Percentiles rank a stretch among this genome's conserved stretches.
phyloP scores from a whole-genome alignment of 176 grass and related monocot species.

The Raddia guianensis region DNA sequence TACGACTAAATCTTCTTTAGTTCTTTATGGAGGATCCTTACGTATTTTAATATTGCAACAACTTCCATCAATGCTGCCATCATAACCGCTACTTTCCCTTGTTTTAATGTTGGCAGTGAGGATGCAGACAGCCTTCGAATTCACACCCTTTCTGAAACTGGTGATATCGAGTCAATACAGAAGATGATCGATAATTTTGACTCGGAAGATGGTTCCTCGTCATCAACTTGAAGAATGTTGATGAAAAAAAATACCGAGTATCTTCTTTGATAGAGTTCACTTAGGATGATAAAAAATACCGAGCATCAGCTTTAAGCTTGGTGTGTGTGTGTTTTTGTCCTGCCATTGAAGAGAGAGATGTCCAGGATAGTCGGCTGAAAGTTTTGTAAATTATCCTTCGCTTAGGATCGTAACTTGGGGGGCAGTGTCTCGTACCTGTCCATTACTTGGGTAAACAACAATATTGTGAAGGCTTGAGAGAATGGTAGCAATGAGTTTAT shows the following conservation, averaged over 20 bases:
- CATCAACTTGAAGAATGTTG: constrained; percentile 42
- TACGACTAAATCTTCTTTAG: constrained; percentile 42
- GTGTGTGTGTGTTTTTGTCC: constrained; percentile 18
- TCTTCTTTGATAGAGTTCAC: constrained; percentile 11
- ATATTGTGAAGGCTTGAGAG: neutral
- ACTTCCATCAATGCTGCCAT: neutral
- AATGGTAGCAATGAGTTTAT: constrained; percentile 32
- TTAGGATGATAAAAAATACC: constrained; percentile 28
- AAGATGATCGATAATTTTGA: constrained; percentile 78
- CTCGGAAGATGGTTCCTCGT: constrained; percentile 23
- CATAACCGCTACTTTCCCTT: neutral
- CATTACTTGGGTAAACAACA: constrained; percentile 25
- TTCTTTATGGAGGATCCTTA: constrained; percentile 7
- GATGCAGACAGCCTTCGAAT: constrained; percentile 80
- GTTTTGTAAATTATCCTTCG: constrained; percentile 45
- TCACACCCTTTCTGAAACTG: constrained; percentile 59
- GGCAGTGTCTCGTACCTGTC: constrained; percentile 8
- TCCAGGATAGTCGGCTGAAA: constrained; percentile 28
- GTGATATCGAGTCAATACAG: constrained; percentile 75
- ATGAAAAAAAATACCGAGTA: constrained; percentile 20
- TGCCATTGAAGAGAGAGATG: neutral
- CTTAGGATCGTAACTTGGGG: constrained; percentile 36
- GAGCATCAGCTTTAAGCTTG: neutral
- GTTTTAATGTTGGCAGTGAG: constrained; percentile 63
- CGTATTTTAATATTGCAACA: constrained; percentile 14